These are phyloP conservation scores for Plantago elongata DNA, from an alignment of 257 asterid genomes.

Conservation along the genomic window DNA sequence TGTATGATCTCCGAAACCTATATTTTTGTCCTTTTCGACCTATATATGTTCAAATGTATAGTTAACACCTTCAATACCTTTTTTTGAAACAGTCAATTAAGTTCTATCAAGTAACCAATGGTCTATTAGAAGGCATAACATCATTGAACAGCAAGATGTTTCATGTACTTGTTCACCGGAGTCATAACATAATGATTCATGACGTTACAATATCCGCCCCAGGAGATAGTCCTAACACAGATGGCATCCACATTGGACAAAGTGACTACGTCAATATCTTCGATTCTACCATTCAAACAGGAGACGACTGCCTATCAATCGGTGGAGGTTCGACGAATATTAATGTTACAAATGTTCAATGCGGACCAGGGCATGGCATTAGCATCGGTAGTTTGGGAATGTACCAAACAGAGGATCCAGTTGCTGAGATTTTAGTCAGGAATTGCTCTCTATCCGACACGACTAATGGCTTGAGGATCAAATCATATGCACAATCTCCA, in stretches of 20 bases:
- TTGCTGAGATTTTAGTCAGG: slow-evolving; percentile 23
- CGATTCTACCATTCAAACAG: slow-evolving; percentile 30
- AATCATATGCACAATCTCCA: slow-evolving; percentile 47
- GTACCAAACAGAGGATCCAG: slow-evolving; percentile 16
- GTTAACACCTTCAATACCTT: neutral
- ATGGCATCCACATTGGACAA: slow-evolving; percentile 48
- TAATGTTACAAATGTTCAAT: slow-evolving; percentile 19
- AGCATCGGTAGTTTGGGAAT: slow-evolving; percentile 57
- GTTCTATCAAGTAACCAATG: slow-evolving; percentile 21
- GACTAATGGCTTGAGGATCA: slow-evolving; percentile 50
- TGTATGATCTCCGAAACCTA: too few species aligned
- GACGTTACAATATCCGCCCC: slow-evolving; percentile 39
- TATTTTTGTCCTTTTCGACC: too few species aligned
- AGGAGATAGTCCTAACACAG: slow-evolving; percentile 55
- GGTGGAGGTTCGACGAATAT: slow-evolving; percentile 35
- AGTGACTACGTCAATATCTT: slow-evolving; percentile 27
- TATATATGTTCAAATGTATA: too few species aligned
- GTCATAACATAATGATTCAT: slow-evolving; percentile 20
- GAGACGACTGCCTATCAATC: slow-evolving; percentile 58
- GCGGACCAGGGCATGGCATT: slow-evolving; percentile 73
- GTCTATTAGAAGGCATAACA: slow-evolving; percentile 20
- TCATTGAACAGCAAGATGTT: slow-evolving; percentile 49
- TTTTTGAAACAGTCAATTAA: slow-evolving; percentile 29
- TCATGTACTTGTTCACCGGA: slow-evolving; percentile 34
- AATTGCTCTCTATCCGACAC: slow-evolving; percentile 30